phyloP scores from a whole-genome alignment of 2,329 filamentous ascomycete genomes.

The Trichophyton rubrum region DNA sequence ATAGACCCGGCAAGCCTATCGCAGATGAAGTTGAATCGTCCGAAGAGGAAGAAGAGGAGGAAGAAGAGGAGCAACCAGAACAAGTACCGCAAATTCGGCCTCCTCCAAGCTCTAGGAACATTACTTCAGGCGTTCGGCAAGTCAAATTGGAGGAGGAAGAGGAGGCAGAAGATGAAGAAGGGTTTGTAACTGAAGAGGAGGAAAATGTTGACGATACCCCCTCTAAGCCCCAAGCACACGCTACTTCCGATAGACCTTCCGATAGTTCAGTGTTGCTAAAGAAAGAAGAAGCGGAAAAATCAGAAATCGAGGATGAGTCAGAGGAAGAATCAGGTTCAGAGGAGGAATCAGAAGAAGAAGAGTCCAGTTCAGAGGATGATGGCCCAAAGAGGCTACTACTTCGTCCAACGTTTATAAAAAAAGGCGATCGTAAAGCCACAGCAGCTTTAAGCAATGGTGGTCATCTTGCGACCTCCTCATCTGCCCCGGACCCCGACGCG shows the following conservation, averaged over 20 bases:
- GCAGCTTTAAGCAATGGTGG: constrained; percentile 17
- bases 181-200: constrained; percentile 47
- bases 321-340: constrained; percentile 6
- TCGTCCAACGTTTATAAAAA: constrained; percentile 56
- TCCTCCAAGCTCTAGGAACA: constrained; percentile 27
- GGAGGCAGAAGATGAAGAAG: constrained; percentile 40
- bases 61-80: constrained; percentile 40
- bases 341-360: constrained; percentile 7
- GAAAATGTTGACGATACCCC: constrained; percentile 16
- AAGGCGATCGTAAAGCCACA: constrained; percentile 42
- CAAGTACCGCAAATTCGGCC: constrained; percentile 28
- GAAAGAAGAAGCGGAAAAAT: not conserved
- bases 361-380: constrained; percentile 24
- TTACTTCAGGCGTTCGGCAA: constrained; percentile 22
- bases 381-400: constrained; percentile 44
- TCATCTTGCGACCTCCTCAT: constrained; percentile 12
- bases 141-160: constrained; percentile 28
- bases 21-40: constrained; percentile 37
- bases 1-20: constrained; percentile 69
- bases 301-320: not conserved
- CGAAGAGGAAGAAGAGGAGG: constrained; percentile 43
- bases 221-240: not conserved
- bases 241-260: not conserved
- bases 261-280: not conserved
- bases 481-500: constrained; percentile 26